Evolutionary conservation across 1,284 basidiomycete genomes (phyloP), one percentile per base, ranked within the genome.

Genomic region (Apiotrichum laibachii): DNA sequence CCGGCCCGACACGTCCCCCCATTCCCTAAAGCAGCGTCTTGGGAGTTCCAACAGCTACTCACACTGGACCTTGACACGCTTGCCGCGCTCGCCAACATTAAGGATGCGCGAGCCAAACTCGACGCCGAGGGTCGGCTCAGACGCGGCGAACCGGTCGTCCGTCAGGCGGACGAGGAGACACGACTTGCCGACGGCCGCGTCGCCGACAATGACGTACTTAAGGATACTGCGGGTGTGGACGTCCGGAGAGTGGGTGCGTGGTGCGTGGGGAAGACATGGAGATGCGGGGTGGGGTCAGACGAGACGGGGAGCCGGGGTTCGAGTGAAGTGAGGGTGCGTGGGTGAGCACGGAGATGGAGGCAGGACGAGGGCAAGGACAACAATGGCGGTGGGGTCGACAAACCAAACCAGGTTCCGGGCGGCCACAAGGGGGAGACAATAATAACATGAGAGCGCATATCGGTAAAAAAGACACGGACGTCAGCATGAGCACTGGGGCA

Each of bases 41-140:
- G 37, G 19, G n/a, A n/a, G n/a, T 18, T 43, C 42, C 45, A 35
- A 35, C 15, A 13, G 11, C 12, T 10, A 68, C 72, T 65, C 61
- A 75, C 75, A 77, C 57, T 77, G 75, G 54, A 77, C 71, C 54
- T 77, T 77, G 47, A 77, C 75, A 42, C 65, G 57, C 67, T 73
- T 73, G 16, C 70, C 73, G 8, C 64, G 59, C 15, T 68, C 66
- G 5, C 71, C 71, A 1, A 75, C 68, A 13, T 31, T 57, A 43
- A 77, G 51, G 13, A 77, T 70, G 53, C 72, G 52, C 48, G 67
- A 68, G 3, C 73, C 75, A 61, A 75, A 77, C 58, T 77, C 73
- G 21, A 77, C 75, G 13, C 75, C 75, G 5, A 77, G 61, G 7
- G 75, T 77, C 40, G 72, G 73, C 58, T 75, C 75, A 11, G 67